Base-by-base conservation (phyloP, 1,139 yeast species). In the Kurtzmaniella natalensis region DNA sequence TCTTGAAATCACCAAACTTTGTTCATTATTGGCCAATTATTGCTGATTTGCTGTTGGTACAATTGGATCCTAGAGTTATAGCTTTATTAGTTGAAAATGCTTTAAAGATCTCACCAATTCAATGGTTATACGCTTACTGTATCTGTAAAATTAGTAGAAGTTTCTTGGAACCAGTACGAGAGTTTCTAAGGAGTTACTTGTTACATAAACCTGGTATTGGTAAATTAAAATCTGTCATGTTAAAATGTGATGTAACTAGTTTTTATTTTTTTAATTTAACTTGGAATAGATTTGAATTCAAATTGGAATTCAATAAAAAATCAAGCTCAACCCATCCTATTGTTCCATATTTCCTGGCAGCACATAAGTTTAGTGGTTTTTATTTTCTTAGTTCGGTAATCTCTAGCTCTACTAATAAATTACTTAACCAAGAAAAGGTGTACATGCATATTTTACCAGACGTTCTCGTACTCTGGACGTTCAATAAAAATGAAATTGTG, bases 1-100 rank as follows among this genome's bases (percentile, higher is more conserved):
- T 23, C 4, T 24, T 32, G 7, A 35, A 32, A 19, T 31, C 27
- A 13, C 35, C 37, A 5, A n/a, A 28, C 21, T 22, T 28, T 18
- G 11, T 6, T 5, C 23, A 18, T 16, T 24, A 25, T 17, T 35
- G 37, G 37, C 18, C 27, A 8, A 9, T 14, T 19, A 21, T 35
- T 3, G 8, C 20, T n/a, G 35, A 16, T n/a, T 17, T 26, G n/a
- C n/a, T 14, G 11, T 18, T 26, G 16, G 21, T 9, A 4, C 19
- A 17, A 15, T 26, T 20, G 8, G 29, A 26, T 17, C 3, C n/a
- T n/a, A 11, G 20, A n/a, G 19, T 26, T 7, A 17, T 26, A n/a
- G 17, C 9, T 17, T 21, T 26, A 17, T 14, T 26, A 4, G 29
- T 26, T 3, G 6, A 17, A 3, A 20, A 26, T 17, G 18, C 29